Evolutionary conservation across 345 rosid genomes (phyloP).

Genomic region (Lepidium africanum): DNA sequence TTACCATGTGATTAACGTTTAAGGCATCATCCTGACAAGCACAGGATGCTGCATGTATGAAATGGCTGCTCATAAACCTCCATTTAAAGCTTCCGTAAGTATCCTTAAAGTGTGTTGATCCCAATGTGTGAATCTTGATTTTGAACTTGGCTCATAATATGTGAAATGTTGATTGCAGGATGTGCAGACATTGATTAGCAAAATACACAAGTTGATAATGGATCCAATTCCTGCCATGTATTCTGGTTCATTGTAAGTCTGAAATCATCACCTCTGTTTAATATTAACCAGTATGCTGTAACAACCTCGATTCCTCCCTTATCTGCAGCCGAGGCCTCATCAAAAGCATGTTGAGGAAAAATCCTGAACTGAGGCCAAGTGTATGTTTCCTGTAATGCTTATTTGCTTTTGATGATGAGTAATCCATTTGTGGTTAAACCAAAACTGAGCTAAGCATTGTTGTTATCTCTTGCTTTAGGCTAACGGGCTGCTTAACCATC

Average conservation of each 20-base stretch:
- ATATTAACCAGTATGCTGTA: not conserved
- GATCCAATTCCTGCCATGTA: slow-evolving; percentile 90
- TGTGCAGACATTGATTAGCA: slow-evolving; percentile 85
- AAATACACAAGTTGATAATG: slow-evolving; percentile 78
- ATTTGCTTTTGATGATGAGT: not conserved
- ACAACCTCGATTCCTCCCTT: not conserved
- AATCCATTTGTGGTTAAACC: not conserved
- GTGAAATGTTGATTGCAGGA: slow-evolving; percentile 43
- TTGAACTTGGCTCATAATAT: not conserved
- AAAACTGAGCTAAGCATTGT: not conserved
- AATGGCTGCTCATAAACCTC: slow-evolving; percentile 85
- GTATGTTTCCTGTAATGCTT: slow-evolving; percentile 34
- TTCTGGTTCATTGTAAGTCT: slow-evolving; percentile 77
- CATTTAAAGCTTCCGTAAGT: slow-evolving; percentile 96
- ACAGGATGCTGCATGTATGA: slow-evolving; percentile 98
- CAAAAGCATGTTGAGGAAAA: slow-evolving; percentile 94
- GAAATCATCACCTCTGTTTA: not conserved
- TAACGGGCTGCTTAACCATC: slow-evolving; percentile 74
- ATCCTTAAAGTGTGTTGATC: not conserved
- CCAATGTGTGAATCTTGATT: not conserved
- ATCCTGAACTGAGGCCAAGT: slow-evolving; percentile 88
- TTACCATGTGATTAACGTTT: not conserved
- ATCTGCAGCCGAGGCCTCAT: slow-evolving; percentile 78
- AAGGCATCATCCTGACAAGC: not conserved
- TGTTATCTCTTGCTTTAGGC: slow-evolving; percentile 44